Base-by-base conservation (phyloP, 306 rosid species). In the Acacia melanoxylon region DNA sequence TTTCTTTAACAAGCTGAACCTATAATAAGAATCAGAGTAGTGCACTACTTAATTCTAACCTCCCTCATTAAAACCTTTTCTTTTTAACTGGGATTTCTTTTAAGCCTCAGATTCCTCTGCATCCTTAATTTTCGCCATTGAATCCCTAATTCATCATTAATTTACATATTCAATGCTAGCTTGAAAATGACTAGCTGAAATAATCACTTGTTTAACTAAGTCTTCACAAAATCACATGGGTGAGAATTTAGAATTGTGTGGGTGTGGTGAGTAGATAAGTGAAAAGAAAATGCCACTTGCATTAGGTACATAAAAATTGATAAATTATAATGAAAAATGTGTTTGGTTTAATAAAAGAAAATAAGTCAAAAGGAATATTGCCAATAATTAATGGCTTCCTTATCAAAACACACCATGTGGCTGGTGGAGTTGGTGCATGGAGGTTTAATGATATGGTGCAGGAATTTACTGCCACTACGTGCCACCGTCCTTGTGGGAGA, bases 71-170 rank as follows among this genome's bases (percentile, higher is more conserved):
- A 10, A 58, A 22, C 31, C 13, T 58, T 58, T n/a, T 8, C 29
- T 25, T 7, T 49, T 40, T 5, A 58, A 58, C 11, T 10, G 2
- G 16, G 4, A 56, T 8, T 56, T 56, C 25, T 20, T 51, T 4
- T 19, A 33, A 68, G 80, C 83, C 66, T 71, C 70, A 61, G 40
- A 59, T 29, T 73, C 52, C 12, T 7, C n/a, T 61, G 41, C 49
- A 14, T 54, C 79, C 81, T 74, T 66, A 10, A 78, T 68, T 81
- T 75, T 74, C 75, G 82, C 58, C 83, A 31, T 24, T 51, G 68
- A 51, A 20, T 13, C 29, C 12, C 6, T 37, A 37, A 37, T 37
- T 25, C 37, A 62, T 2, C 52, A 14, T 13, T 27, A 5, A 29
- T 29, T 62, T 62, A 27, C 40, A 27, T 13, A 27, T 29, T 19